Percentiles rank a stretch among this genome's conserved stretches.
These are phyloP conservation scores for Trichoderma sp. DNA, from an alignment of 2,329 filamentous ascomycete species.

Conservation along the genomic window DNA sequence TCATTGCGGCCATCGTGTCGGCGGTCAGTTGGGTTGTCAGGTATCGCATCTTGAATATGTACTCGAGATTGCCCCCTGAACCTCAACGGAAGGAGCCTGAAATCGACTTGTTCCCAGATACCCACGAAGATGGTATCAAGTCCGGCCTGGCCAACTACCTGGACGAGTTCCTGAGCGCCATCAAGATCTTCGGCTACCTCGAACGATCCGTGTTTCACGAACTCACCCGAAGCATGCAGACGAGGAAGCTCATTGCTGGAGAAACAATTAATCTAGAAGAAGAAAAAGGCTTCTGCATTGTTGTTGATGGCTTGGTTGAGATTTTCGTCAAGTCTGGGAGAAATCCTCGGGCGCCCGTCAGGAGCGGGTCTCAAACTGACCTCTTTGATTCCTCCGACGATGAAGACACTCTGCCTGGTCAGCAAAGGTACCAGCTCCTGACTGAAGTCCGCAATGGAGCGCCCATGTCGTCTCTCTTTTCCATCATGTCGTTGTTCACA, in stretches of 20 bases:
- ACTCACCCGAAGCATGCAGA: conserved; percentile 97
- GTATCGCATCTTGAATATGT: conserved; percentile 96
- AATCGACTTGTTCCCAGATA: conserved; percentile 90
- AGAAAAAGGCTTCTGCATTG: conserved; percentile 95
- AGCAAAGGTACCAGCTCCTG: conserved; percentile 88
- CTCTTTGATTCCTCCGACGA: conserved; percentile 52
- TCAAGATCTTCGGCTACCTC: conserved; percentile 97
- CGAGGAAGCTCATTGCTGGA: conserved; percentile 89
- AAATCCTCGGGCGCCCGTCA: conserved; percentile 40
- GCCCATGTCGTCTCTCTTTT: conserved; percentile 97
- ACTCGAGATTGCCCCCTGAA: conserved; percentile 87
- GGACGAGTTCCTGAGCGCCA: conserved; percentile 96
- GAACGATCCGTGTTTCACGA: conserved; percentile 97
- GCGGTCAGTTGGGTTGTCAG: conserved; percentile 89
- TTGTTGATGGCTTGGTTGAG: conserved; percentile 93
- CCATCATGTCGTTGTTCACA: conserved; percentile 93
- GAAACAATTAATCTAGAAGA: conserved; percentile 95
- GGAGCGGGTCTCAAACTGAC: conserved; percentile 24
- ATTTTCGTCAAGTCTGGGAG: conserved; percentile 94
- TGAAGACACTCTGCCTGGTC: conserved; percentile 64
- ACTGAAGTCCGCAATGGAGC: conserved; percentile 98
- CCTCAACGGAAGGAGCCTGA: conserved; percentile 95
- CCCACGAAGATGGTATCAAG: conserved; percentile 85
- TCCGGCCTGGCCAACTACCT: conserved; percentile 92
- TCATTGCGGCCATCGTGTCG: conserved; percentile 74